These are phyloP conservation scores for Macrolepiota albuminosa DNA, from an alignment of 768 basidiomycete genomes.

Conservation along the genomic window DNA sequence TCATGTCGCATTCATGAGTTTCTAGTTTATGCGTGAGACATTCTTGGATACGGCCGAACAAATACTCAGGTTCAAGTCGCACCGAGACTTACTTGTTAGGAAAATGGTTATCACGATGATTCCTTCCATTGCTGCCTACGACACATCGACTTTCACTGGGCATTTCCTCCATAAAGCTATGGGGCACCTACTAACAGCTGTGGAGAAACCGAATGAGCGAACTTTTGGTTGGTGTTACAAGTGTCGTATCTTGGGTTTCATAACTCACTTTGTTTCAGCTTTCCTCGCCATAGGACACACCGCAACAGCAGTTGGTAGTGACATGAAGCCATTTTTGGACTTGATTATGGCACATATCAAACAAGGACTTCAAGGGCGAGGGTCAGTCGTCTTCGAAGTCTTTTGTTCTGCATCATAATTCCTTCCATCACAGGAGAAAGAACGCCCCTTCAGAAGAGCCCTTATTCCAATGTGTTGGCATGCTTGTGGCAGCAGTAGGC, in stretches of 20 bases:
- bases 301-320: slow-evolving; percentile 84
- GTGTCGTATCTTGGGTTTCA: not conserved
- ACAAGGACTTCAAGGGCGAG: slow-evolving; percentile 78
- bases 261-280: slow-evolving; percentile 41
- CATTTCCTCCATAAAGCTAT: slow-evolving; percentile 92
- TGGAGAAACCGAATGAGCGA: slow-evolving; percentile 86
- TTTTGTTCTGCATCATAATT: not conserved
- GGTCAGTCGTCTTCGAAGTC: slow-evolving; percentile 42
- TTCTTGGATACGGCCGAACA: slow-evolving; percentile 87
- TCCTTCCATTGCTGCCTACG: slow-evolving; percentile 91
- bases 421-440: slow-evolving; percentile 55
- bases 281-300: slow-evolving; percentile 97
- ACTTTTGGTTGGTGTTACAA: slow-evolving; percentile 62
- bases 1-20: not conserved
- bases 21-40: slow-evolving; percentile 81
- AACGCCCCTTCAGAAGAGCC: slow-evolving; percentile 92
- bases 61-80: slow-evolving; percentile 82
- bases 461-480: slow-evolving; percentile 96
- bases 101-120: slow-evolving; percentile 96
- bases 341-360: slow-evolving; percentile 88
- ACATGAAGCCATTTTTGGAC: slow-evolving; percentile 95
- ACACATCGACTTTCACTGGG: slow-evolving; percentile 87
- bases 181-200: slow-evolving; percentile 82
- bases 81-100: slow-evolving; percentile 83
- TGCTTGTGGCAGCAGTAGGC: slow-evolving; percentile 93